Base-by-base conservation (phyloP, 768 basidiomycete genomes). In the Auricularia cornea region DNA sequence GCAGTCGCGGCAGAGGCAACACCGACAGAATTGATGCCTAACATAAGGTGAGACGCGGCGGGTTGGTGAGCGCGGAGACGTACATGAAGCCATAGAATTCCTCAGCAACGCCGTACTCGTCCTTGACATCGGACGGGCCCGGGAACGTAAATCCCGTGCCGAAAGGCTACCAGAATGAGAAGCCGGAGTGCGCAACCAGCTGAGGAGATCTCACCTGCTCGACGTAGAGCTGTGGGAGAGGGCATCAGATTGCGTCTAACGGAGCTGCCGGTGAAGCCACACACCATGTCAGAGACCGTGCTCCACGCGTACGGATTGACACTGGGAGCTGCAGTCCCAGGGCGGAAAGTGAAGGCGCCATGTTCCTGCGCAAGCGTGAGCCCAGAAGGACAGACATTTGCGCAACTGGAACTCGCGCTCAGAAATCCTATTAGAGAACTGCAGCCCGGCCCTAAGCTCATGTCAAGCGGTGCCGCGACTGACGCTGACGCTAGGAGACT, bases 1-100 rank as follows among this genome's bases (percentile, higher is more conserved):
- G 2, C 35, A 8, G 35, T 5, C 11, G 1, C 10, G 31, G 8
- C 16, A 11, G 26, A 20, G 12, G 59, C n/a, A n/a, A 38, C 26
- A n/a, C n/a, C 29, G 10, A 59, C 31, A 64, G 64, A 64, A 64
- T 18, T 64, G 35, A 8, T 38, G 35, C 35, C 35, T 38, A 14
- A 10, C 10, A 38, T 38, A 8, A 38, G 8, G 35, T 8, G 35
- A 38, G 10, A 2, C 35, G 3, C 16, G 35, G 16, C 10, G 16
- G 8, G 2, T 10, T 38, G 16, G 10, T 38, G 10, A 10, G 3
- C 35, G 8, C 10, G 35, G 3, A 38, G 35, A 38, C 59, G 40
- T 59, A 64, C 62, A 67, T 57, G 59, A 65, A 65, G 12, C 66
- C 28, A 28, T 66, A 67, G 30, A 68, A 63, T 59, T 65, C 62